A percentile compares a stretch with the other conserved stretches of the same genome.
These are phyloP conservation scores for Hemileccinum impolitum DNA, from an alignment of 768 basidiomycete genomes.

Conservation along the genomic window DNA sequence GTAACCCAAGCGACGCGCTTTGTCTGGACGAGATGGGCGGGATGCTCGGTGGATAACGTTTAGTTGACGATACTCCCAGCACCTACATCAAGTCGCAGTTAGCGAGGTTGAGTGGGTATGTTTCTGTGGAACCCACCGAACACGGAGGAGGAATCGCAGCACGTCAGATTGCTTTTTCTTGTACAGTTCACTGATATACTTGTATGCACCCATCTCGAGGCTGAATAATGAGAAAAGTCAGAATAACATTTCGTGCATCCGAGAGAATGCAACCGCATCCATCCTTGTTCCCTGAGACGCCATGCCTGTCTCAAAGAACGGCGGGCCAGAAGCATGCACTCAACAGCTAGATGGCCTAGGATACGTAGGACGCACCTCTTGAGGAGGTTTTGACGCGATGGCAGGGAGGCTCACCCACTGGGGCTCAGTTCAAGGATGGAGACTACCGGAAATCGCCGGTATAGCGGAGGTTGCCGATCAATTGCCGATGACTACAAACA, in stretches of 20 bases:
- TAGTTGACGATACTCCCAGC: conserved; percentile 99
- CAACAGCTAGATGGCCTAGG: background rate
- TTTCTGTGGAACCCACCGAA: conserved; percentile 56
- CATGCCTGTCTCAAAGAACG: conserved; percentile 3
- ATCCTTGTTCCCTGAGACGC: conserved; percentile 15
- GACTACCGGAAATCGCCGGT: conserved; percentile 19
- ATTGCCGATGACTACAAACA: background rate
- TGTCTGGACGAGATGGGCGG: conserved; percentile 97
- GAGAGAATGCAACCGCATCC: conserved; percentile 18
- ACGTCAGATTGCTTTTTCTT: conserved; percentile 99
- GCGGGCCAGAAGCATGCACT: background rate
- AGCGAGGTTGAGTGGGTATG: background rate
- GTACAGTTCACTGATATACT: conserved; percentile 96
- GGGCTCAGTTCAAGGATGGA: conserved; percentile 1
- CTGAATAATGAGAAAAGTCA: conserved; percentile 22
- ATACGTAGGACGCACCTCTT: conserved; percentile 27
- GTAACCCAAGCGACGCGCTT: conserved; percentile 97
- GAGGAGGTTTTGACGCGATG: conserved; percentile 21
- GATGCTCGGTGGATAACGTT: conserved; percentile 98
- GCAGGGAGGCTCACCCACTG: conserved; percentile 2
- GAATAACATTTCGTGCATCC: conserved; percentile 15
- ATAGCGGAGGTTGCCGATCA: conserved; percentile 24
- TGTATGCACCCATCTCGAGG: conserved; percentile 87
- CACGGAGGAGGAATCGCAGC: conserved; percentile 95
- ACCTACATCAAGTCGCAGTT: conserved; percentile 42